Evolutionary conservation across 257 asterid species (phyloP).

Genomic region (Nicotiana otophora): DNA sequence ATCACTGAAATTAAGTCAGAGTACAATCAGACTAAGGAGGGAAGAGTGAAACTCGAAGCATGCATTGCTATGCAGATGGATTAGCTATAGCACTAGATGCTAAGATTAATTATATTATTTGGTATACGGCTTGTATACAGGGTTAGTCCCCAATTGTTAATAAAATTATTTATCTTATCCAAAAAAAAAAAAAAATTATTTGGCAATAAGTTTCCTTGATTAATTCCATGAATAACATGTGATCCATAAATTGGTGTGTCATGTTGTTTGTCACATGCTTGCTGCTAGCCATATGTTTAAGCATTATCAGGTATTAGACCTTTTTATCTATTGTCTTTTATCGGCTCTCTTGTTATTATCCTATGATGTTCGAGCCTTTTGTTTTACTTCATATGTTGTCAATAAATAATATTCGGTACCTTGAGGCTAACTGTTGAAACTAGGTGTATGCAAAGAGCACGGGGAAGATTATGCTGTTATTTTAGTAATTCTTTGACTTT

Average conservation of each 20-base stretch:
- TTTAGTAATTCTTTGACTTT: constrained; percentile 43
- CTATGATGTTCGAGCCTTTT: not conserved
- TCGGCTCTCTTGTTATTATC: not conserved
- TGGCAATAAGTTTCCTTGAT: not conserved
- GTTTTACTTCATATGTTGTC: not conserved
- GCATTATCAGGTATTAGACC: not conserved
- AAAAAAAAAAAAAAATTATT: not conserved
- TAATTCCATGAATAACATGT: not conserved
- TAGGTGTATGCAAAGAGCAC: constrained; percentile 1
- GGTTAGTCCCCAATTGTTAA: no score
- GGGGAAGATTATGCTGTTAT: not conserved
- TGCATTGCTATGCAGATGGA: not conserved
- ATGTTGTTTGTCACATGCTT: not conserved
- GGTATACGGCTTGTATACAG: not conserved
- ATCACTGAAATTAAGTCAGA: not conserved
- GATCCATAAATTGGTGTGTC: not conserved
- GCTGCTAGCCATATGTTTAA: not conserved
- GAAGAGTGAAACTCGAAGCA: constrained; percentile 5
- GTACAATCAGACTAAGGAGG: not conserved
- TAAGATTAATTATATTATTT: not conserved
- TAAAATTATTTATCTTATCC: no score
- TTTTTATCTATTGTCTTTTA: not conserved
- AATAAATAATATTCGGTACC: not conserved
- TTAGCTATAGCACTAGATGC: not conserved
- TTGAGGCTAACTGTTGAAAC: not conserved